Base-by-base conservation (phyloP, 345 rosid species). In the Salix udensis region DNA sequence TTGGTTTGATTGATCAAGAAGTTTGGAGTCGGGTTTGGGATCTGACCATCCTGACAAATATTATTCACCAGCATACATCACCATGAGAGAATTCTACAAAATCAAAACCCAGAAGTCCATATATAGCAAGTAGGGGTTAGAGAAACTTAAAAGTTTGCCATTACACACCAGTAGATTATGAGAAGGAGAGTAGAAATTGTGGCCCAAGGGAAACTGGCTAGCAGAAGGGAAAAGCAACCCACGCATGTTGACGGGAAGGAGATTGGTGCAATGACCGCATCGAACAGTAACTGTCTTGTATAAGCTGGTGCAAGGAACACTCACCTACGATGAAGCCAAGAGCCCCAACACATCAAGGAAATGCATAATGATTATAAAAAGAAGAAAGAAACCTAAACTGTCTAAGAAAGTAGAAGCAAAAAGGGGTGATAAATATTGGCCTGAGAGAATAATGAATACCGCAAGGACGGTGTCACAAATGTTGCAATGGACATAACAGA, bases 401-500 rank as follows among this genome's bases (percentile, higher is more conserved):
- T 65, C 7, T 28, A 66, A 19, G n/a, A 67, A 65, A 65, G 48
- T 37, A 52, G 15, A 65, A 19, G 48, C 46, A 68, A 37, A 19
- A 66, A 24, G 68, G 72, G 46, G 39, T 13, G 24, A 18, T 30
- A 13, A 24, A 66, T 7, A 30, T 30, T 11, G 6, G 46, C 11
- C n/a, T 5, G 34, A 4, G 34, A 31, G 34, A 31, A 31, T 31
- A 31, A 30, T 30, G 31, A 69, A 36, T 90, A 96, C 98, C 82
- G 97, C 97, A 67, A 96, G 97, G 76, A 96, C 88, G 71, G 97
- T 96, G 81, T 92, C 88, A n/a, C 99, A 96, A 72, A 86, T 88
- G 89, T 89, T 91, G 94, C 99, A 94, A 73, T 89, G 98, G 92
- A 96, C 97, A 76, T 96, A 96, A 80, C 98, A 92, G 82, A 96